Percentiles rank a stretch among this genome's conserved stretches.
Evolutionary conservation across 768 basidiomycete species (phyloP).

Genomic region (Boletus rubescentipes): DNA sequence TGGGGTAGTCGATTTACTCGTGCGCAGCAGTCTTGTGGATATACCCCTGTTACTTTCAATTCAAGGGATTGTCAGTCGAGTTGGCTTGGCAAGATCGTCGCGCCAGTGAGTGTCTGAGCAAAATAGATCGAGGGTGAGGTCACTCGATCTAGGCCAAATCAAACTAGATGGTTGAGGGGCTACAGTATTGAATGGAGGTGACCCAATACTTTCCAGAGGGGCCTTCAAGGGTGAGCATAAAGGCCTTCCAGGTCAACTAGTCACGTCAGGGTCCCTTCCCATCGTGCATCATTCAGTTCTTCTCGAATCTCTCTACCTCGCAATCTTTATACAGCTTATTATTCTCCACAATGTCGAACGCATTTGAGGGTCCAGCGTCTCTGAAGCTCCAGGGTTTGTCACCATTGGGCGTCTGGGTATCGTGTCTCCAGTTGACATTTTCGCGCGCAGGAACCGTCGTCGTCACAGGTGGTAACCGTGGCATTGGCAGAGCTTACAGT

Average conservation of each 20-base stretch:
- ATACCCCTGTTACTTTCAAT: constrained; percentile 14
- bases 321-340: constrained; percentile 7
- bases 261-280: not conserved
- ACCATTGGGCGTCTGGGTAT: not conserved
- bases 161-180: not conserved
- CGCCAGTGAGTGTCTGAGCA: not conserved
- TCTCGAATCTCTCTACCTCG: not conserved
- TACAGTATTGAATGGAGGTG: constrained; percentile 1
- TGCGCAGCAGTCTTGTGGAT: constrained; percentile 11
- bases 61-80: constrained; percentile 2
- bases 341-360: constrained; percentile 4
- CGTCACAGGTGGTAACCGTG: constrained; percentile 62
- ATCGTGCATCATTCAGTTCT: not conserved
- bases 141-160: constrained; percentile 15
- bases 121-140: constrained; percentile 4
- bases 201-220: constrained; percentile 13
- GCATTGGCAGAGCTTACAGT: constrained; percentile 58
- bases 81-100: constrained; percentile 3
- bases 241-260: not conserved
- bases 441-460: constrained; percentile 41
- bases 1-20: constrained; percentile 7
- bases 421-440: not conserved
- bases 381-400: constrained; percentile 33
- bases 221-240: constrained; percentile 10
- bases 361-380: constrained; percentile 6